Conservation (phyloP, 1,139 yeast species). For the Saccharomyces hybrid region DNA sequence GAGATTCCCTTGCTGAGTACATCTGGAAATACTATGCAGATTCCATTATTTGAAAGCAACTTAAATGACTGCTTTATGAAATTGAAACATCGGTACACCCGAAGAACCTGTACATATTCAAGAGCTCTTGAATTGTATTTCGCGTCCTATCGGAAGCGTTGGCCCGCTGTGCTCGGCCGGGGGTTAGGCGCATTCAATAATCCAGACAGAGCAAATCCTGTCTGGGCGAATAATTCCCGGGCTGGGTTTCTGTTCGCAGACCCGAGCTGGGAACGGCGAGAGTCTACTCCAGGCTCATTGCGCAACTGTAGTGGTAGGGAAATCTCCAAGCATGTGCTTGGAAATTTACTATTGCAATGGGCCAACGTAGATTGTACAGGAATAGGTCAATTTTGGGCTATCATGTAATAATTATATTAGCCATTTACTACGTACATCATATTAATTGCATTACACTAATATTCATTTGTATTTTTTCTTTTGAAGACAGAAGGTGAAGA, state of each 20-base stretch:
- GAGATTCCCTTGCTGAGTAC: constrained; percentile 22
- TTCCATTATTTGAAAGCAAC: neutral
- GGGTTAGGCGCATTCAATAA: neutral
- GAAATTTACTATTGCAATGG: neutral
- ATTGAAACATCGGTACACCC: neutral
- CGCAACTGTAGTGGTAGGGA: neutral
- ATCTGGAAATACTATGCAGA: constrained; percentile 23
- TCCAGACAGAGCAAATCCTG: neutral
- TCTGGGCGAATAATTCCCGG: neutral
- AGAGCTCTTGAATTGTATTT: neutral
- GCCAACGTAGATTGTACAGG: neutral
- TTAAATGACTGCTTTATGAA: neutral
- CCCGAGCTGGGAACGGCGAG: neutral
- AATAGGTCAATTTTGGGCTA: neutral
- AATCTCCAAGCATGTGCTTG: neutral
- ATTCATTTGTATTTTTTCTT: neutral
- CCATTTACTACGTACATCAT: neutral
- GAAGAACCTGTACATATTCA: neutral
- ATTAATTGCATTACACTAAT: neutral
- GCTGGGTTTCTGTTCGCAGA: neutral
- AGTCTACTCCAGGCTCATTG: neutral
- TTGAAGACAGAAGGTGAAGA: constrained; percentile 5
- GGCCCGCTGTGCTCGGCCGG: neutral
- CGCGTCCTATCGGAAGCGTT: neutral
- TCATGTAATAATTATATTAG: neutral